Base-by-base conservation (phyloP, 805 yeast genomes). In the Priceomyces haplophilus region DNA sequence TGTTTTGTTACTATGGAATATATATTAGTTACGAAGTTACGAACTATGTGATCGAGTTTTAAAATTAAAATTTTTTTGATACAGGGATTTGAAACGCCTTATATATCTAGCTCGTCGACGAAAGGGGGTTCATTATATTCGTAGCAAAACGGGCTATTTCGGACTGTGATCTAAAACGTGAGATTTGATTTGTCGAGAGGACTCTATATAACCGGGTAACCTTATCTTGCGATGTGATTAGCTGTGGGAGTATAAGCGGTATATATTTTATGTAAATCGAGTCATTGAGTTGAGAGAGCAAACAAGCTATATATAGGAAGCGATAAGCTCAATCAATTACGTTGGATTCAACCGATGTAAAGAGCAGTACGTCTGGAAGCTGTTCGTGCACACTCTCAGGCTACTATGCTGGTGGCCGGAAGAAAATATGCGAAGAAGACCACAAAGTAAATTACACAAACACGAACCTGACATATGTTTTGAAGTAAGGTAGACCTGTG, bases 171-270 rank as follows among this genome's bases (percentile, higher is more conserved):
- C 13, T 31, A 40, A 41, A 41, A 27, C 34, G 36, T 21, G 40
- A 11, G 16, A 4, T 41, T 31, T 37, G 39, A 41, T 41, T 41
- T 41, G 44, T 24, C 31, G 40, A 41, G 27, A 21, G 31, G 19
- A n/a, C 13, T 7, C n/a, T 8, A 15, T n/a, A 3, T n/a, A 7
- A 3, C 13, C 39, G 39, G 39, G 39, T 36, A 36, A 36, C 16
- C 16, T 12, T 10, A 15, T 7, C 12, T 6, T 4, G 35, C 5
- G 19, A 32, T 32, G 35, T 4, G 6, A 18, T 15, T 5, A 19
- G 15, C 15, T 27, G 31, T 27, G 31, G 31, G 8, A 27, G 11
- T 27, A 21, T 8, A 6, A 8, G 24, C 24, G 24, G 24, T 8
- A 7, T 7, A 21, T 21, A 8, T 21, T 8, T 21, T 8, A 21